Conservation (phyloP, 1,284 basidiomycete genomes). For the Ganoderma multipileum region DNA sequence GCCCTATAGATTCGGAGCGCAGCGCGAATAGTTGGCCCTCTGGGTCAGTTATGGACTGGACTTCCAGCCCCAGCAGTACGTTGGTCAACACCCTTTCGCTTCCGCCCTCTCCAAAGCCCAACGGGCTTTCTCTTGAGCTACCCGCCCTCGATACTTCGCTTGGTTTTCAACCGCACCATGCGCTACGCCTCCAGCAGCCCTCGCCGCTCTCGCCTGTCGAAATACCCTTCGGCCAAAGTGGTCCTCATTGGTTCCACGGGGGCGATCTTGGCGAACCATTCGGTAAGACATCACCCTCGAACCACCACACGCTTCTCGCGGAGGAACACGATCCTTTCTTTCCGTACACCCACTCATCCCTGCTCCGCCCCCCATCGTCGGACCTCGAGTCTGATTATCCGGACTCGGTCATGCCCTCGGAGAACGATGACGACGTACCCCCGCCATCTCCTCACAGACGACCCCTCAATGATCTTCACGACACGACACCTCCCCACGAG, state of each 20-base stretch:
- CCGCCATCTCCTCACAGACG: constrained; percentile 29
- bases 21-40: background rate
- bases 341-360: constrained; percentile 17
- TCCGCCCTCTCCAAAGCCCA: constrained; percentile 23
- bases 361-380: constrained; percentile 20
- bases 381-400: constrained; percentile 31
- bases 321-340: constrained; percentile 26
- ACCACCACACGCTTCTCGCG: constrained; percentile 4
- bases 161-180: constrained; percentile 11
- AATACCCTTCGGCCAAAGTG: constrained; percentile 13
- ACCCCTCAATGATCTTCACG: constrained; percentile 28
- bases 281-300: constrained; percentile 2
- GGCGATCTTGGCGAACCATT: background rate
- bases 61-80: constrained; percentile 22
- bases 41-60: constrained; percentile 25
- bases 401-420: constrained; percentile 33
- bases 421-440: constrained; percentile 25
- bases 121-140: constrained; percentile 15
- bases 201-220: constrained; percentile 24
- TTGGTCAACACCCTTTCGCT: constrained; percentile 8
- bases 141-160: constrained; percentile 13
- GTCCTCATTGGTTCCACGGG: constrained; percentile 17
- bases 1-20: background rate
- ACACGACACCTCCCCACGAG: constrained; percentile 20
- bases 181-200: constrained; percentile 11